Percentiles rank a stretch among this genome's conserved stretches.
Conservation (phyloP, 345 rosid genomes). For the Noccaea caerulescens region DNA sequence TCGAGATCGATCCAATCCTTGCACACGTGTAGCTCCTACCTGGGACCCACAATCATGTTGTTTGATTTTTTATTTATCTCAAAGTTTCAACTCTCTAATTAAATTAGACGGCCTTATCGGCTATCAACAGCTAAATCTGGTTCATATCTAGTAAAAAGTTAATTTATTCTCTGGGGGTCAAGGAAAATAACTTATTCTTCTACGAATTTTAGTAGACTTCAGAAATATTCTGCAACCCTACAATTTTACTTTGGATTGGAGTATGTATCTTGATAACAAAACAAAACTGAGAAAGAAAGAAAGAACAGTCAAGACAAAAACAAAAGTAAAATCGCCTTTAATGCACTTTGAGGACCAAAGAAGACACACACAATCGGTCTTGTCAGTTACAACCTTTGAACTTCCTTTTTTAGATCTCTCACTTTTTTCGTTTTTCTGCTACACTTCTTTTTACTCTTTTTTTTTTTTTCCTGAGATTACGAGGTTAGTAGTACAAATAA, state of each 20-base stretch:
- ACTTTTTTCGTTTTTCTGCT: constrained; percentile 17
- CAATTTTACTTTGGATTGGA: background rate
- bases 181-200: background rate
- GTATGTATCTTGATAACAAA: background rate
- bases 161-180: too few relatives aligned
- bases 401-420: constrained; percentile 6
- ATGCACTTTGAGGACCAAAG: constrained; percentile 38
- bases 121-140: too few relatives aligned
- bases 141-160: too few relatives aligned
- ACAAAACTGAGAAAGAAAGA: constrained; percentile 6
- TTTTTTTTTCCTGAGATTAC: background rate
- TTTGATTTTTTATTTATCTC: too few relatives aligned
- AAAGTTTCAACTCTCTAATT: too few relatives aligned
- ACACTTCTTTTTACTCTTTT: background rate
- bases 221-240: background rate
- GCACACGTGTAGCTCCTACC: too few relatives aligned
- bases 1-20: too few relatives aligned
- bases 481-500: constrained; percentile 13
- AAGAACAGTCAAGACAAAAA: constrained; percentile 15
- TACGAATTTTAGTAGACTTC: background rate
- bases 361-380: constrained; percentile 10
- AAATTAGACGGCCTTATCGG: too few relatives aligned
- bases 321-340: background rate
- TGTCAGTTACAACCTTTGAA: constrained; percentile 32
- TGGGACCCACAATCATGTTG: too few relatives aligned